A percentile compares a stretch with the other conserved stretches of the same genome.
These are phyloP conservation scores for Colletotrichum godetiae DNA, from an alignment of 2,329 filamentous ascomycete species.

Conservation along the genomic window DNA sequence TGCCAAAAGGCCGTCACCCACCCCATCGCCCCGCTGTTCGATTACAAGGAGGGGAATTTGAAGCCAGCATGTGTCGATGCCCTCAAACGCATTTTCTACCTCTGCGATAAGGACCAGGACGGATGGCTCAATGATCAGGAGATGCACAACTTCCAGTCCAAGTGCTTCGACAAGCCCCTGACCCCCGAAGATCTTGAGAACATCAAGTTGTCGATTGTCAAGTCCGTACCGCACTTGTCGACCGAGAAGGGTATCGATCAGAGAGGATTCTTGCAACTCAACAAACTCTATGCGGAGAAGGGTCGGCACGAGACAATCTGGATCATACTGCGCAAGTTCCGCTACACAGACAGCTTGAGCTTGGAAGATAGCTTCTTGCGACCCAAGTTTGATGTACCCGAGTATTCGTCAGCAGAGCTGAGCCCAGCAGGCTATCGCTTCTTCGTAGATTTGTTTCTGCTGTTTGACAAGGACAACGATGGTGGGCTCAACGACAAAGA, in stretches of 20 bases:
- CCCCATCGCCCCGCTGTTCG: conserved; percentile 94
- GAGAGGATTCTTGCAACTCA: conserved; percentile 86
- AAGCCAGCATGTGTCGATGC: conserved; percentile 92
- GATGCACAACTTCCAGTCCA: conserved; percentile 89
- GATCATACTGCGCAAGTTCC: conserved; percentile 94
- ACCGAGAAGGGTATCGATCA: conserved; percentile 81
- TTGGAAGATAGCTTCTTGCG: conserved; percentile 91
- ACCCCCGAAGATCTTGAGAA: conserved; percentile 85
- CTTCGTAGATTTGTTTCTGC: conserved; percentile 94
- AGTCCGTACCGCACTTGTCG: conserved; percentile 71
- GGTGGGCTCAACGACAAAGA: conserved; percentile 91
- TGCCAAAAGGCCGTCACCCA: conserved; percentile 99
- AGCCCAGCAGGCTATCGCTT: conserved; percentile 96
- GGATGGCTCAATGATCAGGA: conserved; percentile 91
- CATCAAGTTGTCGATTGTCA: conserved; percentile 88
- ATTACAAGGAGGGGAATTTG: conserved; percentile 89
- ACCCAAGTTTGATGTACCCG: conserved; percentile 93
- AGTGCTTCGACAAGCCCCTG: conserved; percentile 91
- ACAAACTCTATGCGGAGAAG: conserved; percentile 97
- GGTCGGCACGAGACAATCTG: conserved; percentile 98
- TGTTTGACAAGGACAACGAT: conserved; percentile 98
- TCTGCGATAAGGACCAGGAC: conserved; percentile 97
- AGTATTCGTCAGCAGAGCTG: conserved; percentile 91
- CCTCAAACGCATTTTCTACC: conserved; percentile 90
- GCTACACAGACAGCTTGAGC: conserved; percentile 95